Conservation (phyloP, 148 eudicot genomes). For the Vaccinium macrocarpon region DNA sequence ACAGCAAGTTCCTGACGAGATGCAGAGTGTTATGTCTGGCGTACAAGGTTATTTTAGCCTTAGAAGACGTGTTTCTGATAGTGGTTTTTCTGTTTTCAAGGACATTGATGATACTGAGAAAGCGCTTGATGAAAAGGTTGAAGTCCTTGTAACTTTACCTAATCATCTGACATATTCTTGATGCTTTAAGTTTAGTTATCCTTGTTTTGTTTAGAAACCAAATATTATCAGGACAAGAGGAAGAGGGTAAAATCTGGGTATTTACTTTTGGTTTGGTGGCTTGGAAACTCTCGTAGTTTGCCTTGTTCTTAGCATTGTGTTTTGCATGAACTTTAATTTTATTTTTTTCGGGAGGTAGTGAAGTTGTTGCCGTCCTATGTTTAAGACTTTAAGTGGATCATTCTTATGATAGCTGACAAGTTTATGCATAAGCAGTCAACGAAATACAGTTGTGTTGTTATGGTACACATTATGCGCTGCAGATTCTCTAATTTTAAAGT, state of each 20-base stretch:
- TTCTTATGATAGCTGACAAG: not conserved
- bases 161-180: not conserved
- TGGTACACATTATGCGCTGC: not conserved
- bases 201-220: conserved; percentile 1
- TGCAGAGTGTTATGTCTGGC: conserved; percentile 82
- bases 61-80: conserved; percentile 63
- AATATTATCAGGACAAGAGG: not conserved
- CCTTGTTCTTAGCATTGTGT: not conserved
- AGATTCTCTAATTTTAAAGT: not conserved
- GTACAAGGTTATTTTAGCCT: conserved; percentile 89
- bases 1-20: conserved; percentile 99
- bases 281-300: not conserved
- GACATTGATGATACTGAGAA: conserved; percentile 40
- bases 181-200: conserved; percentile 7
- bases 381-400: not conserved
- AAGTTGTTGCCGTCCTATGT: not conserved
- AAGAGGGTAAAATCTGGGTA: conserved; percentile 9
- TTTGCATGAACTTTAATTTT: not conserved
- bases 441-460: not conserved
- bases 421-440: not conserved
- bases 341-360: not conserved
- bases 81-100: conserved; percentile 72
- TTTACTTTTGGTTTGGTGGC: not conserved
- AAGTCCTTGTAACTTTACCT: not conserved
- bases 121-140: conserved; percentile 59